phyloP scores from a whole-genome alignment of 306 rosid species.

The Vigna hirtella region DNA sequence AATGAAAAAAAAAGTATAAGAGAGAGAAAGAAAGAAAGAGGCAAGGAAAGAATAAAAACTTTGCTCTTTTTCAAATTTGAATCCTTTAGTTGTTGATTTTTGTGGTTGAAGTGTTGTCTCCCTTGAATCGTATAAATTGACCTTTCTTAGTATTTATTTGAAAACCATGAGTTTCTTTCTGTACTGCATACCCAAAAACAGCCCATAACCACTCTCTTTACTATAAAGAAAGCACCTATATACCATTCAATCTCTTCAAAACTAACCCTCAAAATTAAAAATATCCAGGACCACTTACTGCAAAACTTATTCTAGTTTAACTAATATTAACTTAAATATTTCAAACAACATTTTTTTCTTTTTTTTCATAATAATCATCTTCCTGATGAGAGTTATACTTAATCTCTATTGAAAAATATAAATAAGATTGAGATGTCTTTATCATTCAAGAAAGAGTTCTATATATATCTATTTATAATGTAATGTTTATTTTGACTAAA shows the following conservation, averaged over 20 bases:
- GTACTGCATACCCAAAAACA: constrained; percentile 33
- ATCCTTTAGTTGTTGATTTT: constrained; percentile 37
- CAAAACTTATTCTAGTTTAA: too few species aligned
- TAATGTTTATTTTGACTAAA: too few species aligned
- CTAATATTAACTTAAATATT: too few species aligned
- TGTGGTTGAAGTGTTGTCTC: constrained; percentile 43
- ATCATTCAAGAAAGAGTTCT: background rate
- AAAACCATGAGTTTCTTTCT: constrained; percentile 40
- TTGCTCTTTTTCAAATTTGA: constrained; percentile 41
- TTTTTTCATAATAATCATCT: too few species aligned
- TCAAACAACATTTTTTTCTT: too few species aligned
- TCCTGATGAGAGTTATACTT: too few species aligned
- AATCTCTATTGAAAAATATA: too few species aligned
- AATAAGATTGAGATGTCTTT: constrained; percentile 1
- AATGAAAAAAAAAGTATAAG: background rate
- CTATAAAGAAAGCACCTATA: constrained; percentile 25
- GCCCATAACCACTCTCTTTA: constrained; percentile 35
- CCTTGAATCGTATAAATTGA: constrained; percentile 43
- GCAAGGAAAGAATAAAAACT: background rate
- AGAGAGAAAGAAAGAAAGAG: background rate
- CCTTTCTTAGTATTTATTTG: constrained; percentile 43
- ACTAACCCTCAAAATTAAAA: constrained; percentile 5
- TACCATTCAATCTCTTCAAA: constrained; percentile 32
- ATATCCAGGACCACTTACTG: too few species aligned
- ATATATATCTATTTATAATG: too few species aligned